phyloP scores from a whole-genome alignment of 768 basidiomycete species.

The Rubroboletus pulcherrimus region DNA sequence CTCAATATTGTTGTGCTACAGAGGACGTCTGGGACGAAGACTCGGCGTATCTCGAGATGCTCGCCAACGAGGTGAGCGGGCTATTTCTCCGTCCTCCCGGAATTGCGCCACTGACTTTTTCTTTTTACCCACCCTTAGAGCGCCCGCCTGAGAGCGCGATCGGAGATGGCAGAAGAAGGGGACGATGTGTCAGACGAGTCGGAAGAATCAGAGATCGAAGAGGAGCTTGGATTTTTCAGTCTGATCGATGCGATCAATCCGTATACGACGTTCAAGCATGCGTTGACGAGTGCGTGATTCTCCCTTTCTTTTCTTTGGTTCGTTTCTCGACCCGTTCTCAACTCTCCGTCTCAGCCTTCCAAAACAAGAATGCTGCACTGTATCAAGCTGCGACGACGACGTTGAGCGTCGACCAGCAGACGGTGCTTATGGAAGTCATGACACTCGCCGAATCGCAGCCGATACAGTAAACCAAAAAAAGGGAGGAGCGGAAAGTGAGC shows the following conservation, averaged over 20 bases:
- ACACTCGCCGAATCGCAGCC: slow-evolving; percentile 50
- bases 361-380: slow-evolving; percentile 60
- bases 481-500: too few relatives aligned
- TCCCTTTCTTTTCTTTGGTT: too few relatives aligned
- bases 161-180: slow-evolving; percentile 31
- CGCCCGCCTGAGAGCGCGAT: slow-evolving; percentile 65
- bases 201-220: slow-evolving; percentile 63
- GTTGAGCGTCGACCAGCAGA: slow-evolving; percentile 72
- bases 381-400: slow-evolving; percentile 74
- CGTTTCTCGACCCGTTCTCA: neutral
- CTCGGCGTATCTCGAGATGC: slow-evolving; percentile 82
- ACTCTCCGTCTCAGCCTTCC: slow-evolving; percentile 42
- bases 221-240: slow-evolving; percentile 84
- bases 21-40: slow-evolving; percentile 92
- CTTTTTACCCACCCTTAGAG: slow-evolving; percentile 40
- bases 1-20: slow-evolving; percentile 20
- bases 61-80: slow-evolving; percentile 70
- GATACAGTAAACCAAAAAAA: slow-evolving; percentile 1
- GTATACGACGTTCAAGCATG: slow-evolving; percentile 74
- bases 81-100: neutral
- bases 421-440: slow-evolving; percentile 83
- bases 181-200: slow-evolving; percentile 39
- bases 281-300: slow-evolving; percentile 56
- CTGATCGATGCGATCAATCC: slow-evolving; percentile 77
- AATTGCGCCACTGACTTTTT: neutral